Evolutionary conservation across 768 basidiomycete species (phyloP).

Genomic region (Tricholoma sp.): DNA sequence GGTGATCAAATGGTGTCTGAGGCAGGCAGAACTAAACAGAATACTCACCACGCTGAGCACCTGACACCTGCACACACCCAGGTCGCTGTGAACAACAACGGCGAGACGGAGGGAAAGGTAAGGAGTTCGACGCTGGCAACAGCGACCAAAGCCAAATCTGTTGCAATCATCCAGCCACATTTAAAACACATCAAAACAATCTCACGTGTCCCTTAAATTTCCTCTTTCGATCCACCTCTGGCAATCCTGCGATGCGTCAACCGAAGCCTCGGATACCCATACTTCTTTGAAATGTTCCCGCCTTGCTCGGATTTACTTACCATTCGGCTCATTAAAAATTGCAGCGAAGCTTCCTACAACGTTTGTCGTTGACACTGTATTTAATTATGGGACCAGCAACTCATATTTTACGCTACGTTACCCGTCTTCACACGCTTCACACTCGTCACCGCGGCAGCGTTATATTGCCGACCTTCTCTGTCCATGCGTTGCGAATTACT

Average conservation of each 20-base stretch:
- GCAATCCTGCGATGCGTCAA: neutral
- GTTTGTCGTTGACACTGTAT: too few species aligned
- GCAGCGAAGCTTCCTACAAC: neutral
- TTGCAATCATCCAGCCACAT: constrained; percentile 33
- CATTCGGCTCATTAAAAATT: neutral
- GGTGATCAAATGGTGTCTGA: constrained; percentile 8
- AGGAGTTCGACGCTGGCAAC: constrained; percentile 24
- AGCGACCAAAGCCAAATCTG: constrained; percentile 29
- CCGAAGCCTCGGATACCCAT: neutral
- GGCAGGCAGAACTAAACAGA: neutral
- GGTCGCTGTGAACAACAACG: constrained; percentile 11
- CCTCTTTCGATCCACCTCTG: constrained; percentile 1
- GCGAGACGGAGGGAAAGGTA: constrained; percentile 12
- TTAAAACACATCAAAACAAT: constrained; percentile 27
- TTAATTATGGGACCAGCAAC: neutral
- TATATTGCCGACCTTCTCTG: too few species aligned
- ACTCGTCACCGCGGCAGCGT: too few species aligned
- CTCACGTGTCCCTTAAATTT: constrained; percentile 15
- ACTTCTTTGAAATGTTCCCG: neutral
- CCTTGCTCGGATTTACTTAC: neutral
- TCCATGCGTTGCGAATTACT: too few species aligned
- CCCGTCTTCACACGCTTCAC: too few species aligned
- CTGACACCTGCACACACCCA: neutral
- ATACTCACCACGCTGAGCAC: constrained; percentile 15
- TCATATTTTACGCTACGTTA: too few species aligned